These are phyloP conservation scores for carrot (Daucus carota) DNA, from an alignment of 129 eudicot species.

Conservation along the genomic window DH1_v3.0 NC_030382.2:48364001-48364500, in stretches of 20 bases:
- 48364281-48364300: too few species aligned
- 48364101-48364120: background rate
- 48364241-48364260: background rate
- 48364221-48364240: background rate
- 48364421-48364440: too few species aligned
- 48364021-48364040: slow-evolving; percentile 62
- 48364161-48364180: background rate
- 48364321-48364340: background rate
- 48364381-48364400: too few species aligned
- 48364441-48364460: too few species aligned
- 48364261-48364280: too few species aligned
- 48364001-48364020: slow-evolving; percentile 52
- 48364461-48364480: background rate
- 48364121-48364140: background rate
- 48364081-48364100: background rate
- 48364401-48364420: too few species aligned
- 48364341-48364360: too few species aligned
- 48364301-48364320: background rate
- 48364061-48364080: slow-evolving; percentile 75
- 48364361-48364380: too few species aligned
- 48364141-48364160: background rate
- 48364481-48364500: background rate
- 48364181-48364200: background rate
- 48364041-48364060: slow-evolving; percentile 96
- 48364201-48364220: background rate